Percentiles rank a stretch among this genome's conserved stretches.
Evolutionary conservation across 495 filamentous ascomycete species (phyloP).

Genomic region (Physcia stellaris): DNA sequence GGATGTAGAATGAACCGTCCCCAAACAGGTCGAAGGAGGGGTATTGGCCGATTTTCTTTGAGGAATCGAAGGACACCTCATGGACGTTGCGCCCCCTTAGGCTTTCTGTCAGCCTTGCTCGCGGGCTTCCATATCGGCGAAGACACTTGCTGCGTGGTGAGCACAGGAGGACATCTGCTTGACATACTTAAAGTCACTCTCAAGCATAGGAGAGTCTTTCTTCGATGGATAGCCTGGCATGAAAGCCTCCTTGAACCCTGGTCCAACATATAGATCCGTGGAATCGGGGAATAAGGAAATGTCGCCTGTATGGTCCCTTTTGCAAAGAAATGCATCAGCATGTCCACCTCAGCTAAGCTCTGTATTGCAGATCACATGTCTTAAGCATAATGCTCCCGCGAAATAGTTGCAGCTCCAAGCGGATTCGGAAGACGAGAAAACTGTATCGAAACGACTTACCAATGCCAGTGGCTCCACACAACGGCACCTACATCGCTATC

Average conservation of each 20-base stretch:
- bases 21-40: constrained; percentile 30
- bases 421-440: constrained; percentile 34
- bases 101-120: not conserved
- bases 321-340: constrained; percentile 26
- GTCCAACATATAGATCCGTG: constrained; percentile 20
- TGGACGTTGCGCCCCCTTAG: constrained; percentile 13
- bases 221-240: constrained; percentile 29
- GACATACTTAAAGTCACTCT: constrained; percentile 20
- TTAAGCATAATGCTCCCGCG: too few relatives aligned
- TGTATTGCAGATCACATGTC: constrained; percentile 34
- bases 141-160: not conserved
- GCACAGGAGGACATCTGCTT: not conserved
- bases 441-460: constrained; percentile 28
- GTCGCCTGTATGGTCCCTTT: constrained; percentile 24
- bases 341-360: constrained; percentile 19
- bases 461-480: constrained; percentile 38
- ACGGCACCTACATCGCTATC: constrained; percentile 15
- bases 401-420: too few relatives aligned
- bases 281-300: constrained; percentile 19
- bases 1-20: constrained; percentile 45
- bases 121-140: not conserved
- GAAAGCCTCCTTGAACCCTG: constrained; percentile 19
- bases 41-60: constrained; percentile 19
- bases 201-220: constrained; percentile 21
- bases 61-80: constrained; percentile 19